Evolutionary conservation across 495 filamentous ascomycete species (phyloP), one percentile per base, ranked within the genome.

Genomic region (Podospora didyma): DNA sequence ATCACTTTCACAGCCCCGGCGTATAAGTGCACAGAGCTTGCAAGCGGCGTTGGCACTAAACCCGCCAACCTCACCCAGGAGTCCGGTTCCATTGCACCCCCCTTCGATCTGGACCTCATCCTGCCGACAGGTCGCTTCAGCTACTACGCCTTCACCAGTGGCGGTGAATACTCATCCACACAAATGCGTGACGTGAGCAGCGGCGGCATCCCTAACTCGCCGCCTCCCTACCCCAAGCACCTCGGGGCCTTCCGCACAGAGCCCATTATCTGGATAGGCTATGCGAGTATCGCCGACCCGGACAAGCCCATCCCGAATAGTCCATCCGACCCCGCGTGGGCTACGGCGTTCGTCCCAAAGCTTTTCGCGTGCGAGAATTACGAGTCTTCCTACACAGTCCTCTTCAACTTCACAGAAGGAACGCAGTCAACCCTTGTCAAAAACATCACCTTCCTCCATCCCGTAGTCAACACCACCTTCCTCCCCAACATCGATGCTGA

Each of bases 281-380:
- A 69, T 49, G 56, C 63, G 7, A 49, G 56, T 19, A 52, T 61
- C 28, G 54, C 53, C 1, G 50, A 73, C 37, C 62, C 64, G n/a
- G 35, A 55, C 21, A 57, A 58, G 7, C 54, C 56, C 2, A 26
- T 58, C 2, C 70, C 69, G 11, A 41, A 41, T 21, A 62, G 61
- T 46, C 47, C 46, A 0, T 61, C 62, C 10, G 59, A 54, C 21
- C 61, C 70, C 0, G 57, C 53, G 9, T 71, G 66, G 65, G 57
- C 53, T 4, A 56, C 62, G 0, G 56, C 67, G 20, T 73, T 71
- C 42, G 57, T 66, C 21, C 69, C 70, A n/a, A 69, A 72, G 49
- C 58, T 72, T 2, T 67, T 75, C 34, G 72, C 60, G 16, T 75
- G 70, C 53, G 72, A 73, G 53, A 65, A 75, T 56, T 71, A 71